A percentile compares a stretch with the other conserved stretches of the same genome.
Evolutionary conservation across 164 flowering plant genomes (phyloP).

Genomic region (Vitis rotundifolia): DNA sequence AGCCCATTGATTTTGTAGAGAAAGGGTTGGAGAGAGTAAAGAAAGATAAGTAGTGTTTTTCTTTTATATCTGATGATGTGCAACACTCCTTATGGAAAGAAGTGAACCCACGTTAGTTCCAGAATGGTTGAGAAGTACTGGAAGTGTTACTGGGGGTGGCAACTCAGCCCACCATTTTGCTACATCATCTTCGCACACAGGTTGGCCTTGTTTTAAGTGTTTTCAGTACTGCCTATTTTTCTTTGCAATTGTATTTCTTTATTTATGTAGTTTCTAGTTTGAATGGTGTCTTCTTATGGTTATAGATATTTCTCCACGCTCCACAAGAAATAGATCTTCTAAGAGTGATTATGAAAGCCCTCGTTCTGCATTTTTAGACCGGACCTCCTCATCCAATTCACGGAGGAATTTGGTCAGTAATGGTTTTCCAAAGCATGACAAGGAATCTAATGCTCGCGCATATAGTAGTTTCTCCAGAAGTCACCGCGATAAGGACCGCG

Average conservation of each 20-base stretch:
- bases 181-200: constrained; percentile 54
- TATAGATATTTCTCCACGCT: constrained; percentile 43
- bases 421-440: constrained; percentile 54
- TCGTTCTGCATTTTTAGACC: constrained; percentile 47
- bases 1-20: neutral
- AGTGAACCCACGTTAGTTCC: constrained; percentile 88
- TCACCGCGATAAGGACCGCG: constrained; percentile 73
- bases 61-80: constrained; percentile 46
- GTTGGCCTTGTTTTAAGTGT: constrained; percentile 21
- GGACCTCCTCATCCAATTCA: constrained; percentile 54
- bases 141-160: constrained; percentile 60
- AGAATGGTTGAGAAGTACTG: constrained; percentile 81
- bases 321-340: constrained; percentile 44
- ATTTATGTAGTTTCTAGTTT: neutral
- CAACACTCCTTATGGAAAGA: constrained; percentile 66
- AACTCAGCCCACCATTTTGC: constrained; percentile 52
- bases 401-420: constrained; percentile 63
- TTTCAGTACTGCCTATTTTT: neutral
- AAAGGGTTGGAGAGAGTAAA: constrained; percentile 20
- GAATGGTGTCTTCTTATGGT: constrained; percentile 6
- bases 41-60: constrained; percentile 12
- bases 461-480: constrained; percentile 75
- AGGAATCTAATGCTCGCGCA: constrained; percentile 12
- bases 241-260: neutral
- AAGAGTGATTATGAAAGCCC: constrained; percentile 52